Evolutionary conservation across 768 basidiomycete species (phyloP).

Genomic region (Lepiota brunneoincarnata): DNA sequence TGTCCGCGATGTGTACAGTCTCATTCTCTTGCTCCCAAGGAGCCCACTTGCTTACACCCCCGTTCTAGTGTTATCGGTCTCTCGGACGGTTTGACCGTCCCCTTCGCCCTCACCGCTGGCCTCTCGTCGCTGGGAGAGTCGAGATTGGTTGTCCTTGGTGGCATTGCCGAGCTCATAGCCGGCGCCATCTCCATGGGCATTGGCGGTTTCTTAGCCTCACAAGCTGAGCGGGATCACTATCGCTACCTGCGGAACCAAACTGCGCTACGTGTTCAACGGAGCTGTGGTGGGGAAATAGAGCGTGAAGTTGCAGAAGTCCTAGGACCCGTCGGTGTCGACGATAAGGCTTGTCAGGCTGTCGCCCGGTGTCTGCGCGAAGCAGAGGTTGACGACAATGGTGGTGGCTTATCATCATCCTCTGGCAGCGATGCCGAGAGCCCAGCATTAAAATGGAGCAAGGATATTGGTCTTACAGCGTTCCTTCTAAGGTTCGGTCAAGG

Average conservation of each 20-base stretch:
- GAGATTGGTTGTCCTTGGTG: constrained; percentile 89
- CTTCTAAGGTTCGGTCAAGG: constrained; percentile 96
- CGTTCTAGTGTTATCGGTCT: constrained; percentile 76
- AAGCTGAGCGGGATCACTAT: constrained; percentile 95
- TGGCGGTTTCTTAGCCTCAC: constrained; percentile 95
- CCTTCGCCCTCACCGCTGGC: constrained; percentile 88
- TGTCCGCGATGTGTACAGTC: constrained; percentile 80
- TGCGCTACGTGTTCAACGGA: constrained; percentile 77
- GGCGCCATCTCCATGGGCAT: constrained; percentile 99
- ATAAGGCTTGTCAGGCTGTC: constrained; percentile 73
- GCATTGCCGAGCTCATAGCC: constrained; percentile 93
- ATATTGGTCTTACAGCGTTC: constrained; percentile 89
- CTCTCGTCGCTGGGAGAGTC: constrained; percentile 88
- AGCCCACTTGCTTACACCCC: not conserved
- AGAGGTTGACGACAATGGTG: constrained; percentile 43
- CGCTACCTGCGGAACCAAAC: constrained; percentile 77
- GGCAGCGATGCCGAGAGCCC: constrained; percentile 54
- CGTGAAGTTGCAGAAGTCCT: constrained; percentile 89
- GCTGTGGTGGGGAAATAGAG: constrained; percentile 95
- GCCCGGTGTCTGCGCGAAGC: constrained; percentile 70
- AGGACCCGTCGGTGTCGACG: constrained; percentile 87
- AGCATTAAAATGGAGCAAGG: constrained; percentile 62
- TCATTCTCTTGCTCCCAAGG: not conserved
- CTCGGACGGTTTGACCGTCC: constrained; percentile 87
- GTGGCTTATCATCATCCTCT: constrained; percentile 17